Percentiles rank a stretch among this genome's conserved stretches.
phyloP scores from a whole-genome alignment of 2,329 filamentous ascomycete genomes.

The Fusarium acutatum region DNA sequence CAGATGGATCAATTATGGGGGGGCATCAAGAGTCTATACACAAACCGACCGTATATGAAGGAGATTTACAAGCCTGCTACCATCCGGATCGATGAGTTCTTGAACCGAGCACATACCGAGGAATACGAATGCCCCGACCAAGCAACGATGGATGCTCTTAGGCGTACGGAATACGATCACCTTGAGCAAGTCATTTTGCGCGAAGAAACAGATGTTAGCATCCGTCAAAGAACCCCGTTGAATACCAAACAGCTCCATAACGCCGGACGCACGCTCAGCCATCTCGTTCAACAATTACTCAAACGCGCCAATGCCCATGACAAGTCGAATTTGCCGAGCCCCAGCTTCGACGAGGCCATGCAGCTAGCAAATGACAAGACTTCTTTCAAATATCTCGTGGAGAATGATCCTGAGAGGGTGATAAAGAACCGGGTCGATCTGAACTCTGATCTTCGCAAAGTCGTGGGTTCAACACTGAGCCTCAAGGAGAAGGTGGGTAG shows the following conservation, averaged over 20 bases:
- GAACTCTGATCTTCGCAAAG: slow-evolving; percentile 44
- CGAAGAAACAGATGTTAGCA: slow-evolving; percentile 40
- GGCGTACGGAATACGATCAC: slow-evolving; percentile 42
- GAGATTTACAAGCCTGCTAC: slow-evolving; percentile 46
- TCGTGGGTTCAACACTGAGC: slow-evolving; percentile 38
- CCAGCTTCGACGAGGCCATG: slow-evolving; percentile 44
- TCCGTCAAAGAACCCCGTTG: slow-evolving; percentile 34
- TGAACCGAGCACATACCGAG: slow-evolving; percentile 40
- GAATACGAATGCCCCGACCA: slow-evolving; percentile 42
- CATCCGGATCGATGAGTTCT: slow-evolving; percentile 39
- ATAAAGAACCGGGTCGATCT: slow-evolving; percentile 38
- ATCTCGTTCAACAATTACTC: slow-evolving; percentile 45
- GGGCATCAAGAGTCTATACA: slow-evolving; percentile 43
- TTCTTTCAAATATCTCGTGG: slow-evolving; percentile 38
- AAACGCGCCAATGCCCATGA: slow-evolving; percentile 39
- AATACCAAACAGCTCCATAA: slow-evolving; percentile 41
- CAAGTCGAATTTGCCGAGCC: slow-evolving; percentile 28
- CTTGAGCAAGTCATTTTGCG: slow-evolving; percentile 43
- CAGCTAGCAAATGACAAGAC: slow-evolving; percentile 26
- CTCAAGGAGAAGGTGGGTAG: slow-evolving; percentile 49
- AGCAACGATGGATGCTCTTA: slow-evolving; percentile 27
- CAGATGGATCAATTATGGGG: slow-evolving; percentile 48
- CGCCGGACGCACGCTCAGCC: slow-evolving; percentile 39
- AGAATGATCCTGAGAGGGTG: slow-evolving; percentile 41
- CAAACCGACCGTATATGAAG: slow-evolving; percentile 48